Percentiles rank a stretch among this genome's conserved stretches.
These are phyloP conservation scores for Erythrophleum ivorense DNA, from an alignment of 331 rosid species.

Conservation along the genomic window DNA sequence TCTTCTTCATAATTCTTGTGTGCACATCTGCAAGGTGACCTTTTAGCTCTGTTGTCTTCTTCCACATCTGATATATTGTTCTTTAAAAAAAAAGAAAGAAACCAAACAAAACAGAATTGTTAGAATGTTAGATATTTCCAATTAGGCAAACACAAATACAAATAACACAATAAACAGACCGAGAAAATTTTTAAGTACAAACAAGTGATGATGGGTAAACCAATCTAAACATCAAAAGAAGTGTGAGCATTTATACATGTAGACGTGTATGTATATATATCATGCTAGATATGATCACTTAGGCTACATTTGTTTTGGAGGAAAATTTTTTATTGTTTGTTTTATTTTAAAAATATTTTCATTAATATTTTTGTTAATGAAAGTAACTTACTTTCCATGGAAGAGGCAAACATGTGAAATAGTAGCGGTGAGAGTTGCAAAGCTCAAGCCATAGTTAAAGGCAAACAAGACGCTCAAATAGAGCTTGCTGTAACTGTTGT, in stretches of 20 bases:
- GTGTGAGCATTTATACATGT: no score
- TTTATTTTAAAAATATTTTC: no score
- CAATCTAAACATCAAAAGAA: no score
- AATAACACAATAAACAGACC: no score
- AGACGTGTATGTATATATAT: no score
- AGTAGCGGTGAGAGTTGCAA: conserved; percentile 69
- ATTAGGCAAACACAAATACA: no score
- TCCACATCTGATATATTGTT: conserved; percentile 52
- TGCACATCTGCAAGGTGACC: conserved; percentile 61
- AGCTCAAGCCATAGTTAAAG: conserved; percentile 71
- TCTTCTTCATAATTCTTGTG: conserved; percentile 77
- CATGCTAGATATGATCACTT: no score
- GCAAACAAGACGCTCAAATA: conserved; percentile 70
- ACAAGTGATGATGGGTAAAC: no score
- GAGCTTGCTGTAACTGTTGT: conserved; percentile 72
- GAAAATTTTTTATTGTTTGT: no score
- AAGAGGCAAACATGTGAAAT: conserved; percentile 81
- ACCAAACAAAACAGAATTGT: conserved; percentile 3
- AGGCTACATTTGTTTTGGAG: no score
- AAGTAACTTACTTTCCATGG: conserved; percentile 80
- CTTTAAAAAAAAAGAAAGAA: conserved; percentile 40
- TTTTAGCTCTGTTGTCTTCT: conserved; percentile 41
- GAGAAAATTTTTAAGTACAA: no score
- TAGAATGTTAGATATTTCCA: not conserved
- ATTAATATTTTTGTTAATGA: no score